Conservation (phyloP, 495 filamentous ascomycete species). For the Trichoderma asperelloides region DNA sequence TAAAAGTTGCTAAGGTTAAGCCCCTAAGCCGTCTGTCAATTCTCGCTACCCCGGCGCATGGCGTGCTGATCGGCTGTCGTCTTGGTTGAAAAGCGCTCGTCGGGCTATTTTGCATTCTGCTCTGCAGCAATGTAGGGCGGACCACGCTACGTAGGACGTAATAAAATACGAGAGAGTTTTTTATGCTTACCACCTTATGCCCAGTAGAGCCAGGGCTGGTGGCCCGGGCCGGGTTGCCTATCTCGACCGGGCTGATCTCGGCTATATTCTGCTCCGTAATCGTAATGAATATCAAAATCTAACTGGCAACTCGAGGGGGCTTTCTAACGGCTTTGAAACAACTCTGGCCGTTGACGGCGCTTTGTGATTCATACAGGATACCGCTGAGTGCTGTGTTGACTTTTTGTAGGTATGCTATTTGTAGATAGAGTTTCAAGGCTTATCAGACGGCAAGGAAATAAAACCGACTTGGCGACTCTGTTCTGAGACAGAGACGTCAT, state of each 20-base stretch:
- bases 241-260: background rate
- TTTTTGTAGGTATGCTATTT: background rate
- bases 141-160: background rate
- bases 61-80: background rate
- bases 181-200: slow-evolving; percentile 6
- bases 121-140: background rate
- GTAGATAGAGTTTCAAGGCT: no score
- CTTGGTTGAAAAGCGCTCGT: background rate
- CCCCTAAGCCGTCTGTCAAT: background rate
- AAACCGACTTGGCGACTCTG: no score
- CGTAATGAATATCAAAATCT: slow-evolving; percentile 5
- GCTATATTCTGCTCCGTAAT: background rate
- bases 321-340: background rate
- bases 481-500: no score
- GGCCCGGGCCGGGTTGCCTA: background rate
- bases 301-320: background rate
- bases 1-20: background rate
- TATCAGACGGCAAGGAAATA: no score
- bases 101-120: no score
- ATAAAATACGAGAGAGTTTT: background rate
- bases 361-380: background rate
- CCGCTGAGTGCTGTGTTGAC: background rate
- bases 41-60: background rate
- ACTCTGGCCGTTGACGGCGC: background rate
- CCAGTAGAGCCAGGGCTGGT: background rate